Evolutionary conservation across 257 asterid species (phyloP), one percentile per base, ranked within the genome.

Genomic region (Penstemon barbatus): DNA sequence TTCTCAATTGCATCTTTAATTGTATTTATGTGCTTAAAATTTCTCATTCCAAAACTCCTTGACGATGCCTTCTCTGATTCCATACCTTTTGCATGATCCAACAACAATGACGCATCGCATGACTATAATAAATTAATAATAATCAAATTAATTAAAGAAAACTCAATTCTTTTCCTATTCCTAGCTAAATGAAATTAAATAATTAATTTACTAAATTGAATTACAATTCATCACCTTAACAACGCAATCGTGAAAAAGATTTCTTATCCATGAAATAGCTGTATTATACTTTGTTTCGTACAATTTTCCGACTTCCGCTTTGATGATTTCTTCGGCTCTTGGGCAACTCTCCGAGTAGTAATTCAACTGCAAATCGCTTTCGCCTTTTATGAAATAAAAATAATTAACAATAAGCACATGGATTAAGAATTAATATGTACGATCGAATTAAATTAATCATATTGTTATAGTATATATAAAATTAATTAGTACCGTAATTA

Each of bases 231-330:
- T 11, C 44, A 83, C 98, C 96, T 86, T 78, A 64, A 92, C 93
- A 25, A 70, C 67, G 75, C 98, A 92, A 63, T 90, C 98, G 25
- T 92, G 98, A 81, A 92, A 92, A 71, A 92, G 80, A 70, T 84
- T 90, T 76, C 98, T 76, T 59, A 92, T 49, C 97, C 92, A 90
- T 0, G 98, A 90, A 76, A 88, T 83, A 0, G 96, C 97, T 0
- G 95, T 92, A 18, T 85, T 85, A 3, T 85, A 85, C 33, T 88
- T 91, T 69, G 79, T 68, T n/a, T 83, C 36, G 67, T 87, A 88
- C 2, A 92, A 56, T 8, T 46, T 60, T 49, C 45, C 71, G 38
- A 92, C 93, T 81, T 92, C 87, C 45, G 82, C 87, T 70, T 82
- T 86, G 15, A 89, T 46, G 8, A 92, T 85, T 41, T 82, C 83